Conservation (phyloP, 306 rosid genomes). For the Carpinus fangiana region DNA sequence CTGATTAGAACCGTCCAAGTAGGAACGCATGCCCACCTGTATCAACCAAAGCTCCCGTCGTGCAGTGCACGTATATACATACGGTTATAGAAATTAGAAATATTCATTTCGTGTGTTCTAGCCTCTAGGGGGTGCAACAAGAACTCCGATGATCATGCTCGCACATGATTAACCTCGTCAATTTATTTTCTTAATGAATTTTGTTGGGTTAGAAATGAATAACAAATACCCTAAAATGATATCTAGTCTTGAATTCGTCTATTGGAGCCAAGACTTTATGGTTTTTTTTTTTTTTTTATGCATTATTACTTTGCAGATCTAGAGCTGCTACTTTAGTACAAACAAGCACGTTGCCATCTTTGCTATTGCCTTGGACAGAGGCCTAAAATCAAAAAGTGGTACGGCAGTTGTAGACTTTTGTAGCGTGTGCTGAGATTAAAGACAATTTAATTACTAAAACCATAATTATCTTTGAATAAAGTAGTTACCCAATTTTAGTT, state of each 20-base stretch:
- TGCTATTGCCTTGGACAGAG: neutral
- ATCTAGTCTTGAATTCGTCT: too few species aligned
- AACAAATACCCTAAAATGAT: too few species aligned
- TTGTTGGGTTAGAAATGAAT: neutral
- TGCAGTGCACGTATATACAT: constrained; percentile 18
- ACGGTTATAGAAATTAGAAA: neutral
- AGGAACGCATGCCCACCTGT: neutral
- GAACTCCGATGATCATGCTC: neutral
- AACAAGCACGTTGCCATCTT: neutral
- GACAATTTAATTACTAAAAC: neutral
- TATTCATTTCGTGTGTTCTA: neutral
- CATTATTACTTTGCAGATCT: neutral
- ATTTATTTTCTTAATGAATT: neutral
- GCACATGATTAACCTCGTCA: neutral
- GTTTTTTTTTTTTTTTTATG: too few species aligned
- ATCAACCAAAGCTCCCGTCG: constrained; percentile 19
- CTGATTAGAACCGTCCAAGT: constrained; percentile 3
- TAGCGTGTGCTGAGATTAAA: neutral
- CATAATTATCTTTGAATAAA: too few species aligned
- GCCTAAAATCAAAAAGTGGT: neutral
- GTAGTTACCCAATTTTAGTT: neutral
- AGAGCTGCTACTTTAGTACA: neutral
- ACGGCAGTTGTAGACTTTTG: neutral
- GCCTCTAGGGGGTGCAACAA: neutral
- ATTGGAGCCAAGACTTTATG: too few species aligned